Base-by-base conservation (phyloP, 371 early-diverging fungal genomes). In the Mortierella sp. region DNA sequence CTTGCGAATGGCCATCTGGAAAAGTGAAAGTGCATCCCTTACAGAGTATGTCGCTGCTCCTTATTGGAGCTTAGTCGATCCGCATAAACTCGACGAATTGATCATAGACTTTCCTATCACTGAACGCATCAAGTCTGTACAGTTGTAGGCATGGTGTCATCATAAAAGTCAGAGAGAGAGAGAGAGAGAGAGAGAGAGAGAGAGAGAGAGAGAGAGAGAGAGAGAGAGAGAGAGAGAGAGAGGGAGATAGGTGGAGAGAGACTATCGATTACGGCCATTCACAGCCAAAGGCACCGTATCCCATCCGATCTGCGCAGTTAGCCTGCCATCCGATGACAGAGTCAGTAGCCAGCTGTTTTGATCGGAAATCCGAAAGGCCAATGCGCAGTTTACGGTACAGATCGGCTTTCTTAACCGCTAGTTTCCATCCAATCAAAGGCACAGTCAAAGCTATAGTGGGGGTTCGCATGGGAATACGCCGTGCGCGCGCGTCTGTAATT, bases 61-160 rank as follows among this genome's bases (percentile, higher is more conserved):
- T 53, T 53, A 51, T 51, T 51, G 51, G 51, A 50, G 62, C 48
- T 50, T 62, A 51, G 62, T 62, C 50, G 62, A 62, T 62, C 62
- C 62, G 62, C 29, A 62, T 62, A 51, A 30, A 47, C 29, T 62
- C 51, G 30, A 62, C 16, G 28, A 50, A 50, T n/a, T 19, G 0
- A 26, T 51, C 62, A 62, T 62, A 62, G 50, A 16, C 53, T 12
- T 23, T 23, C 3, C 16, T 19, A 7, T 9, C 26, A 23, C 53
- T 53, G 53, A 7, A 21, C 7, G 53, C 53, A 53, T 53, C 3
- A 23, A 12, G 21, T 21, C 9, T 16, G 16, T 53, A 1, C 53
- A 53, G 53, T 9, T 53, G 53, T n/a, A n/a, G 53, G 9, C 53
- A 19, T 53, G 18, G 2, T 23, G 21, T 21, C 53, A 53, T 23